Conservation (phyloP, 306 rosid species). For the Cucurbita argyrosperma region DNA sequence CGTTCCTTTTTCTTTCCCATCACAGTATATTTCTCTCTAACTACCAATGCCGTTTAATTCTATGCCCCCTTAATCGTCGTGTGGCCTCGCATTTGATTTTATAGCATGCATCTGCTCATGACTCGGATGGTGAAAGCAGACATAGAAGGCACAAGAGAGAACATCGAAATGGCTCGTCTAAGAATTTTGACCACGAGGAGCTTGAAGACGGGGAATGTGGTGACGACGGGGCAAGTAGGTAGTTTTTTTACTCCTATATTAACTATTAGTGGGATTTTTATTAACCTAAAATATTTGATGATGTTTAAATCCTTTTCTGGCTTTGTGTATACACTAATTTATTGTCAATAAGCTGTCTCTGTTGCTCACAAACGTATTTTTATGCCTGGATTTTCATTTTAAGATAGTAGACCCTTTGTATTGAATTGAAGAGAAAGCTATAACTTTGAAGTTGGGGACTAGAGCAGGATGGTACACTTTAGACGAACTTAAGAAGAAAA, state of each 20-base stretch:
- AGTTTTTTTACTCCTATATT: constrained; percentile 18
- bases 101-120: constrained; percentile 60
- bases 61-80: neutral
- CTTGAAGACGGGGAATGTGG: constrained; percentile 85
- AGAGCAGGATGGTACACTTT: neutral
- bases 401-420: neutral
- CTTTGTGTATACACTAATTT: neutral
- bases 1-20: constrained; percentile 9
- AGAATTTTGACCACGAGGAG: constrained; percentile 43
- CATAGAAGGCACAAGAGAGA: constrained; percentile 68
- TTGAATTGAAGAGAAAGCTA: neutral
- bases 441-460: neutral
- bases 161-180: constrained; percentile 47
- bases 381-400: neutral
- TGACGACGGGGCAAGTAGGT: constrained; percentile 42
- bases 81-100: constrained; percentile 9
- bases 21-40: neutral
- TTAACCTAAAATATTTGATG: neutral
- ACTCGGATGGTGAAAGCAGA: constrained; percentile 62
- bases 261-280: constrained; percentile 2
- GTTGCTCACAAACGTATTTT: neutral
- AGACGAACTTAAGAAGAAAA: neutral
- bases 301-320: neutral
- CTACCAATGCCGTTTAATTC: neutral
- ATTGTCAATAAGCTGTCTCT: neutral